Base-by-base conservation (phyloP, 129 eudicot species). In the Lactuca saligna region DNA sequence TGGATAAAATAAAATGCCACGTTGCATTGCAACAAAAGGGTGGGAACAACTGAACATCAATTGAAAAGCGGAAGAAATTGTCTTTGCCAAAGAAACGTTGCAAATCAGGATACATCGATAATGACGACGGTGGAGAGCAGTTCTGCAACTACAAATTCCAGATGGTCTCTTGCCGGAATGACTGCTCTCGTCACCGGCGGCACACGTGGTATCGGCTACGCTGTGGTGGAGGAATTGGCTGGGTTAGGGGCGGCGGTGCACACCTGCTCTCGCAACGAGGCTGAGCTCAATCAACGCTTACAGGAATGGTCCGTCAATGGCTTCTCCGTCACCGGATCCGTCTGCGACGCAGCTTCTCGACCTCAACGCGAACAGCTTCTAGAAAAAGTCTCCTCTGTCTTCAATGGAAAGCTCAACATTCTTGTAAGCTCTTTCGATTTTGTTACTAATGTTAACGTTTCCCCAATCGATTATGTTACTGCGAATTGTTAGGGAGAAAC, bases 161-260 rank as follows among this genome's bases (percentile, higher is more conserved):
- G 97, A 68, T 91, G 97, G 97, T 87, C 95, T 8, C 79, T 85
- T 35, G 33, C 83, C 42, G 97, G 95, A 79, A 76, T 65, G 88
- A 91, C 86, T 10, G 97, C 97, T 69, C 79, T 91, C 1, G 97
- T 91, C 71, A 91, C 97, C 59, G 97, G 97, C 37, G 97, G 97
- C 79, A 90, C 97, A 44, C 97, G 95, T 49, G 97, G 97, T 39
- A 91, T 91, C 68, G 97, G 97, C 6, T 53, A 75, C 56, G 95
- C 95, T 0, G 80, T 85, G 44, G 98, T 92, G 63, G 98, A 92
- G 81, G 98, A 92, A 61, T 73, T 92, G 54, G 87, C 88, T 14
- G 83, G 74, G 74, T 55, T 88, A 56, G 96, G 98, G 32, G 98
- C 96, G 32, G 50, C 69, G 15, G 85, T 92, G 9, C 81, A 88